A percentile compares a stretch with the other conserved stretches of the same genome.
phyloP scores from a whole-genome alignment of 192 early-diverging fungal species.

The Backusella sp. region DNA sequence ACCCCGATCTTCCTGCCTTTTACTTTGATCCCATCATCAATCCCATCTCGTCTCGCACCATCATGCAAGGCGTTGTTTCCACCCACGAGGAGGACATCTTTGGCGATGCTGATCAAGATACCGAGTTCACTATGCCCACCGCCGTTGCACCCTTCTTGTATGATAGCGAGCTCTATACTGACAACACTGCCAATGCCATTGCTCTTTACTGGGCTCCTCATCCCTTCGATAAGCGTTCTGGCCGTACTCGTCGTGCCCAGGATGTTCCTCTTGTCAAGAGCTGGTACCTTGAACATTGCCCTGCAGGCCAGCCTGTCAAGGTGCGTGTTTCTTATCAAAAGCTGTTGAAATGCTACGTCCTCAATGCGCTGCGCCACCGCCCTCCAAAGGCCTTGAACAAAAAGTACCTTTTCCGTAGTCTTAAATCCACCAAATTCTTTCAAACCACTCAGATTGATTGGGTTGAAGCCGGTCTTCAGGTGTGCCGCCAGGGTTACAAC shows the following conservation, averaged over 20 bases:
- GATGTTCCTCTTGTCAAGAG: conserved; percentile 95
- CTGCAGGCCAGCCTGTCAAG: conserved; percentile 92
- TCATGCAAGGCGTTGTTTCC: conserved; percentile 47
- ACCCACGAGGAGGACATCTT: conserved; percentile 65
- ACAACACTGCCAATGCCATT: conserved; percentile 91
- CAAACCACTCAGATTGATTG: conserved; percentile 98
- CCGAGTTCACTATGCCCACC: conserved; percentile 83
- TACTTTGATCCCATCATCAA: conserved; percentile 98
- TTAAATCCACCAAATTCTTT: conserved; percentile 98
- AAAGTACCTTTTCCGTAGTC: conserved; percentile 93
- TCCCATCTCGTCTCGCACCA: conserved; percentile 87
- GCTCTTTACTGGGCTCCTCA: conserved; percentile 97
- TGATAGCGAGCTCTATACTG: conserved; percentile 76
- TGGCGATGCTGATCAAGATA: conserved; percentile 80
- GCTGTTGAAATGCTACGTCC: conserved; percentile 92
- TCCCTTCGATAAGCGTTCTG: conserved; percentile 93
- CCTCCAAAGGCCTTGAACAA: conserved; percentile 89
- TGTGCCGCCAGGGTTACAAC: conserved; percentile 98
- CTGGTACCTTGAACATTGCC: conserved; percentile 98
- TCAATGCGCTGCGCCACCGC: conserved; percentile 87
- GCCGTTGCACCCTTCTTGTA: conserved; percentile 78
- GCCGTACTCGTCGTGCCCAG: conserved; percentile 84
- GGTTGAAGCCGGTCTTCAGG: conserved; percentile 99
- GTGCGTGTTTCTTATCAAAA: conserved; percentile 99
- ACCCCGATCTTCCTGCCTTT: conserved; percentile 96